Percentiles rank a stretch among this genome's conserved stretches.
phyloP scores from a whole-genome alignment of 148 eudicot genomes.

The Amaranthus hypochondriacus region DNA sequence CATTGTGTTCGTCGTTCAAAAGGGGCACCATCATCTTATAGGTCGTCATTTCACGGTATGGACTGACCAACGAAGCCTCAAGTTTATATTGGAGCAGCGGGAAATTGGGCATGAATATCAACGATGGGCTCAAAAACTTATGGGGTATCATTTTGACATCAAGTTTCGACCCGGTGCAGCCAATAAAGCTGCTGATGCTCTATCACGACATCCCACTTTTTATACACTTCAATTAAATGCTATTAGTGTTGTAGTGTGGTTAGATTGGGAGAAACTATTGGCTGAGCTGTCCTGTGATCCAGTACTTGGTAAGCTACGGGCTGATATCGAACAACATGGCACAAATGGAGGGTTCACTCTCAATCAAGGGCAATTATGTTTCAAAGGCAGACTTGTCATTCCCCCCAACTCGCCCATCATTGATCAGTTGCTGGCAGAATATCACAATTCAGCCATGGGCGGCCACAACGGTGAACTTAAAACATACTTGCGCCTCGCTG shows the following conservation, averaged over 20 bases:
- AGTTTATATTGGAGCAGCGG: neutral
- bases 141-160: constrained; percentile 2
- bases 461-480: neutral
- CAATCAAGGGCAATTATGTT: neutral
- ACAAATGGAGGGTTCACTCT: neutral
- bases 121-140: neutral
- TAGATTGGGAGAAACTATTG: neutral
- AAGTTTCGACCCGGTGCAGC: neutral
- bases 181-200: neutral
- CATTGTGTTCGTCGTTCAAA: neutral
- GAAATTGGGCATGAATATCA: neutral
- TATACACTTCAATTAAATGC: neutral
- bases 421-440: too few species aligned
- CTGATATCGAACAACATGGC: neutral
- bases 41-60: neutral
- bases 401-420: neutral
- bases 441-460: neutral
- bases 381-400: neutral
- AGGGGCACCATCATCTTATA: neutral
- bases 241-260: neutral
- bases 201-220: neutral
- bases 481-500: neutral
- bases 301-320: neutral
- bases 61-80: neutral
- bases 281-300: neutral